These are phyloP conservation scores for Boletus rubroflammeus DNA, from an alignment of 768 basidiomycete genomes.

Conservation along the genomic window DNA sequence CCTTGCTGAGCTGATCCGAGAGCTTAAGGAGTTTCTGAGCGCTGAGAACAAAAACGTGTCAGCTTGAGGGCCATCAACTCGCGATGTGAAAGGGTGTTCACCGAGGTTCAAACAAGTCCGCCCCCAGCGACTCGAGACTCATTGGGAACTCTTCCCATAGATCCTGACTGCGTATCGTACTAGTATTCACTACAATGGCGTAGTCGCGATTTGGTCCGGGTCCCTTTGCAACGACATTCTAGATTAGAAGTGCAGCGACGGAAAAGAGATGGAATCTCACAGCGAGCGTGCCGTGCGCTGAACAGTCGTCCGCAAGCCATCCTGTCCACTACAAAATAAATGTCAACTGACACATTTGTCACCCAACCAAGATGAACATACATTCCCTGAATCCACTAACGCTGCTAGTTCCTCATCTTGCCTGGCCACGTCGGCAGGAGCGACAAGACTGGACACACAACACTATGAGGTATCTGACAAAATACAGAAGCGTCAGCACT, in stretches of 20 bases:
- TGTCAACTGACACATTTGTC: background rate
- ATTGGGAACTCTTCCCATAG: slow-evolving; percentile 8
- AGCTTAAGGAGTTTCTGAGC: slow-evolving; percentile 20
- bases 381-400: slow-evolving; percentile 8
- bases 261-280: slow-evolving; percentile 6
- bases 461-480: background rate
- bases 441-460: slow-evolving; percentile 8
- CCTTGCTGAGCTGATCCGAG: slow-evolving; percentile 18
- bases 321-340: slow-evolving; percentile 12
- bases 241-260: background rate
- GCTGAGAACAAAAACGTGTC: background rate
- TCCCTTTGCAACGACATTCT: slow-evolving; percentile 3
- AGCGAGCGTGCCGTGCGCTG: slow-evolving; percentile 13
- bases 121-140: slow-evolving; percentile 10
- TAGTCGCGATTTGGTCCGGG: slow-evolving; percentile 15
- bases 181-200: slow-evolving; percentile 10
- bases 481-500: background rate
- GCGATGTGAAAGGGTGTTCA: background rate
- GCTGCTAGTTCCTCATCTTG: slow-evolving; percentile 17
- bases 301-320: slow-evolving; percentile 25
- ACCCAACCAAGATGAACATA: background rate
- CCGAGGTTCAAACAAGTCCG: slow-evolving; percentile 22
- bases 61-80: background rate
- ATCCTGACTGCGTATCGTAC: background rate
- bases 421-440: slow-evolving; percentile 14